Conservation (phyloP, 257 asterid genomes). For the Oldenlandia corymbosa region DNA sequence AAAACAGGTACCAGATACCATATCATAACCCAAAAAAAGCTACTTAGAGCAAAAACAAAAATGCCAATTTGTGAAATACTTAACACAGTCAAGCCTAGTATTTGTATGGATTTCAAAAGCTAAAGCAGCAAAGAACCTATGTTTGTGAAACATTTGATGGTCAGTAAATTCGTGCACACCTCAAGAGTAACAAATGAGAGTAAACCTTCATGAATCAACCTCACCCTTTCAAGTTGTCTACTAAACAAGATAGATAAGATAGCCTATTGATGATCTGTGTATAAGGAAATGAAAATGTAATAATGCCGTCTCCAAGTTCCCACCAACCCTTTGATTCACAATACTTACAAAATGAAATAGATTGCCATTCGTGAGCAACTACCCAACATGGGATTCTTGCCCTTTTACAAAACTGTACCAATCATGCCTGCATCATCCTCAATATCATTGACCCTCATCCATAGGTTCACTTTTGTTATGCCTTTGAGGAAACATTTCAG, state of each 20-base stretch:
- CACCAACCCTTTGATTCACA: not conserved
- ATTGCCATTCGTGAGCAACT: not conserved
- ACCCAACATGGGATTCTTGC: not conserved
- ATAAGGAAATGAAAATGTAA: not conserved
- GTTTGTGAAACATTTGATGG: too few relatives aligned
- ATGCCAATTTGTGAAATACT: too few relatives aligned
- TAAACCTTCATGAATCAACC: too few relatives aligned
- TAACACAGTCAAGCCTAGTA: too few relatives aligned
- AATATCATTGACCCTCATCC: slow-evolving; percentile 69
- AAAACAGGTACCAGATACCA: too few relatives aligned
- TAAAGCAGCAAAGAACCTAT: too few relatives aligned
- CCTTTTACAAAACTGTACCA: not conserved
- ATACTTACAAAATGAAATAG: not conserved
- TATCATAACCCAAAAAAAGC: too few relatives aligned
- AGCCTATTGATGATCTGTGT: not conserved
- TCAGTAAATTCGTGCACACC: too few relatives aligned
- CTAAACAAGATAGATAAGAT: not conserved
- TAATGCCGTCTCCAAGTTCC: not conserved
- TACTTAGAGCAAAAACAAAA: too few relatives aligned
- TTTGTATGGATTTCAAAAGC: too few relatives aligned
- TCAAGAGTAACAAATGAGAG: not conserved
- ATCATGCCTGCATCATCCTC: not conserved
- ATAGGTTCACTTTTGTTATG: slow-evolving; percentile 45
- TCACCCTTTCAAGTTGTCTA: not conserved
- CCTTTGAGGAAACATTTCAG: slow-evolving; percentile 41